Percentiles rank a stretch among this genome's conserved stretches.
These are phyloP conservation scores for Smithsoniella earleae DNA, from an alignment of 163 green algal genomes.

Conservation along the genomic window DNA sequence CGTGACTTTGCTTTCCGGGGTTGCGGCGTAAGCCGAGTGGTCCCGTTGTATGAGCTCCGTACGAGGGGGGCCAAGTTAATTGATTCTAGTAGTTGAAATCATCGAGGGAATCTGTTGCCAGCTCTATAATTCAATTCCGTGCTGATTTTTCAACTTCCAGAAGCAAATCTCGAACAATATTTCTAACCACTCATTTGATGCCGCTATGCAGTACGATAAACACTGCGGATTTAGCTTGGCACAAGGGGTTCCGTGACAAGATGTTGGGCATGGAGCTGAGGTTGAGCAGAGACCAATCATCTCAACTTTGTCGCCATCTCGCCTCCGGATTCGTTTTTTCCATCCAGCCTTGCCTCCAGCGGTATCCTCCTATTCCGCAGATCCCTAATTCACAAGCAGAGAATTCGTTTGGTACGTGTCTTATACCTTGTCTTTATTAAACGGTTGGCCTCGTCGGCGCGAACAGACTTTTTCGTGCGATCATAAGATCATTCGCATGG, in stretches of 20 bases:
- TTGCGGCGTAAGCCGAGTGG: too few relatives aligned
- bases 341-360: not conserved
- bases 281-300: not conserved
- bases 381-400: not conserved
- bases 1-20: too few relatives aligned
- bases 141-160: not conserved
- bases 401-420: not conserved
- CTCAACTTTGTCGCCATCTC: not conserved
- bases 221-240: not conserved
- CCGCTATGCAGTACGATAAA: constrained; percentile 11
- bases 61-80: too few relatives aligned
- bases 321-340: constrained; percentile 6
- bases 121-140: not conserved
- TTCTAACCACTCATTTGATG: not conserved
- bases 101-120: not conserved
- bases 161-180: not conserved
- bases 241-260: constrained; percentile 12
- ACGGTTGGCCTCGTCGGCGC: too few relatives aligned
- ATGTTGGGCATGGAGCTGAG: constrained; percentile 22
- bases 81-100: not conserved
- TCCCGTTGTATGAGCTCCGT: too few relatives aligned
- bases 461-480: too few relatives aligned
- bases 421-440: too few relatives aligned
- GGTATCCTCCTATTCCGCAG: not conserved
- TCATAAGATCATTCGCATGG: too few relatives aligned